Evolutionary conservation across 2,329 filamentous ascomycete genomes (phyloP).

Genomic region (Pyricularia grisea): DNA sequence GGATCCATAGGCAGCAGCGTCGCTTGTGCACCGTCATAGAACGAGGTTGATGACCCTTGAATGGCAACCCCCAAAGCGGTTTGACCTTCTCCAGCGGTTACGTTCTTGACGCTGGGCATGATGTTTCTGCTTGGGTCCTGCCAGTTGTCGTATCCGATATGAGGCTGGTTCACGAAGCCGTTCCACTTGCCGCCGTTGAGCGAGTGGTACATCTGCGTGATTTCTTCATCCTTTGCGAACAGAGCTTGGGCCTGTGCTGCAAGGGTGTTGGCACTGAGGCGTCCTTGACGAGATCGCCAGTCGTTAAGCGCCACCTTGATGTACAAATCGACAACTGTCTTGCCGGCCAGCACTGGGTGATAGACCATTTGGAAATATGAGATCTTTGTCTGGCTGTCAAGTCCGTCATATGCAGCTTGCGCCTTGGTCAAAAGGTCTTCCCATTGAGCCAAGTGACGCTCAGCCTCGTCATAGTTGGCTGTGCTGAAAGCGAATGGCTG

Average conservation of each 20-base stretch:
- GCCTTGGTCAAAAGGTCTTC: constrained; percentile 31
- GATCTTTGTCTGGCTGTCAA: constrained; percentile 29
- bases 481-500: constrained; percentile 32
- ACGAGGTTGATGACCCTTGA: constrained; percentile 22
- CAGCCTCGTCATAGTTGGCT: constrained; percentile 50
- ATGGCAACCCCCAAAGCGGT: constrained; percentile 32
- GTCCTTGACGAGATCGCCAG: constrained; percentile 35
- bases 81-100: constrained; percentile 28
- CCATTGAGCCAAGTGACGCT: constrained; percentile 42
- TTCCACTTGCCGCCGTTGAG: constrained; percentile 28
- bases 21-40: not conserved
- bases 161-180: constrained; percentile 35
- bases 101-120: constrained; percentile 35
- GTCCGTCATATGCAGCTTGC: constrained; percentile 30
- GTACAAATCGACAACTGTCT: constrained; percentile 39
- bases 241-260: constrained; percentile 28
- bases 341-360: constrained; percentile 44
- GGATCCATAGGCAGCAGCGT: constrained; percentile 5
- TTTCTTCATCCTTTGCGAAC: constrained; percentile 31
- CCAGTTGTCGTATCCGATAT: constrained; percentile 31
- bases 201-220: constrained; percentile 32
- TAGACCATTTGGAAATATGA: constrained; percentile 48
- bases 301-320: constrained; percentile 32
- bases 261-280: constrained; percentile 33
- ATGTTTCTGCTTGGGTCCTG: constrained; percentile 44